phyloP scores from a whole-genome alignment of 2,329 filamentous ascomycete species.

The Botrytis cinerea region DNA sequence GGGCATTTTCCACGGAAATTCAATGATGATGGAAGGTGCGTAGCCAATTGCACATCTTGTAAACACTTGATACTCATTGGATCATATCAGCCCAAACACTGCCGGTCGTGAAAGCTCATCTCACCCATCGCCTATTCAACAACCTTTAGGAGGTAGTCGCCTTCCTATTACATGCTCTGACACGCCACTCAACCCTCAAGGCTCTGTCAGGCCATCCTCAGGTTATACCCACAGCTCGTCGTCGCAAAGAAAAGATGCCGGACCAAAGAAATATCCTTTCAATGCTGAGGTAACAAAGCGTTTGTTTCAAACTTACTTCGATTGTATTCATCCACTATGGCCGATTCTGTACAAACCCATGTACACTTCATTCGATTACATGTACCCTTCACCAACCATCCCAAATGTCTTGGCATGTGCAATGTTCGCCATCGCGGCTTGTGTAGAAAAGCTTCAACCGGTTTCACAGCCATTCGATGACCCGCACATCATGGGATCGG shows the following conservation, averaged over 20 bases:
- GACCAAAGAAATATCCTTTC: conserved; percentile 22
- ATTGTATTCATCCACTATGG: conserved; percentile 40
- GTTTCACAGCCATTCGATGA: conserved; percentile 24
- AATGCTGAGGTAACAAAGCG: conserved; percentile 34
- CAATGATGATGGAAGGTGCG: conserved; percentile 29
- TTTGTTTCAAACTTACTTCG: conserved; percentile 39
- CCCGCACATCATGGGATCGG: conserved; percentile 26
- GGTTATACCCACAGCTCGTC: neutral
- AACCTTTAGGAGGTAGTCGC: neutral
- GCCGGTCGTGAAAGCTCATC: conserved; percentile 12
- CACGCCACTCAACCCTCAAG: neutral
- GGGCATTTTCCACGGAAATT: conserved; percentile 19
- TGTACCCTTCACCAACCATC: conserved; percentile 33
- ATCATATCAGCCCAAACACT: conserved; percentile 8
- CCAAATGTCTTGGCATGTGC: conserved; percentile 35
- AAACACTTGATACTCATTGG: neutral
- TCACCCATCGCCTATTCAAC: neutral
- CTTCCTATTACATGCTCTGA: neutral
- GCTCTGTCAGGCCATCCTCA: neutral
- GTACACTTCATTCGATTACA: conserved; percentile 36
- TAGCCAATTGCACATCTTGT: neutral
- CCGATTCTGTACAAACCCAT: conserved; percentile 41
- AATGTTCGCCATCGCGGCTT: conserved; percentile 39
- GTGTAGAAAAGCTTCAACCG: conserved; percentile 33
- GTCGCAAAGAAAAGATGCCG: conserved; percentile 8